These are phyloP conservation scores for Sequoiadendron giganteum DNA, from an alignment of 75 land plant species.

Conservation along the genomic window DNA sequence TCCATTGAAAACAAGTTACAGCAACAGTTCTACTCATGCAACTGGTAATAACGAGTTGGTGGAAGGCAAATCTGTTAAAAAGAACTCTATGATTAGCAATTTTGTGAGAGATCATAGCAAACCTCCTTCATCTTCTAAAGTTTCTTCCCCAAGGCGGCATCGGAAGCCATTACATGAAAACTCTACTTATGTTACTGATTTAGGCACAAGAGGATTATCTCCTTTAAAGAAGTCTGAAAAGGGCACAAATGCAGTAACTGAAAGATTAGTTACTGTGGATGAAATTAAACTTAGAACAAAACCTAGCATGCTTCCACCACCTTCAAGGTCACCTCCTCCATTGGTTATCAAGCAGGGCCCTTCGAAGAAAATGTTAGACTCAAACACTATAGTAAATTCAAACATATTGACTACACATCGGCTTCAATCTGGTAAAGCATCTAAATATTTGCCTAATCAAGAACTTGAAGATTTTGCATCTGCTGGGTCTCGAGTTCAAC, in stretches of 20 bases:
- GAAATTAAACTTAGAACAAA: conserved; percentile 57
- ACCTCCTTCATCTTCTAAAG: neutral
- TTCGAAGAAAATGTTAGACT: neutral
- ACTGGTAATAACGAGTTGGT: conserved; percentile 6
- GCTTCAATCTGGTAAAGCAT: neutral
- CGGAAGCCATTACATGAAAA: conserved; percentile 9
- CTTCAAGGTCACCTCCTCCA: conserved; percentile 76
- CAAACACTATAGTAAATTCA: neutral
- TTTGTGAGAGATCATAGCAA: neutral
- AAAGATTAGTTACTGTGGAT: conserved; percentile 35
- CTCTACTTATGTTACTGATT: neutral
- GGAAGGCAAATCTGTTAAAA: conserved; percentile 11
- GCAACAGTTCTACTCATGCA: conserved; percentile 21
- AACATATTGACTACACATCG: neutral
- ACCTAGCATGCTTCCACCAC: conserved; percentile 68
- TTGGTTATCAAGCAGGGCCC: conserved; percentile 29
- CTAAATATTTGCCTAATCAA: neutral
- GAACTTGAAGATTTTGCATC: conserved; percentile 1
- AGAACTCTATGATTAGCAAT: conserved; percentile 14
- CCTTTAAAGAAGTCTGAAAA: neutral
- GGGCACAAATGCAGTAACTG: neutral
- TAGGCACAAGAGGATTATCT: neutral
- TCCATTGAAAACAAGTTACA: neutral
- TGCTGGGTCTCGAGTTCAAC: conserved; percentile 19
- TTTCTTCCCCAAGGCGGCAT: neutral